Percentiles rank a stretch among this genome's conserved stretches.
phyloP scores from a whole-genome alignment of 345 rosid genomes.

The Brassica cretica region DNA sequence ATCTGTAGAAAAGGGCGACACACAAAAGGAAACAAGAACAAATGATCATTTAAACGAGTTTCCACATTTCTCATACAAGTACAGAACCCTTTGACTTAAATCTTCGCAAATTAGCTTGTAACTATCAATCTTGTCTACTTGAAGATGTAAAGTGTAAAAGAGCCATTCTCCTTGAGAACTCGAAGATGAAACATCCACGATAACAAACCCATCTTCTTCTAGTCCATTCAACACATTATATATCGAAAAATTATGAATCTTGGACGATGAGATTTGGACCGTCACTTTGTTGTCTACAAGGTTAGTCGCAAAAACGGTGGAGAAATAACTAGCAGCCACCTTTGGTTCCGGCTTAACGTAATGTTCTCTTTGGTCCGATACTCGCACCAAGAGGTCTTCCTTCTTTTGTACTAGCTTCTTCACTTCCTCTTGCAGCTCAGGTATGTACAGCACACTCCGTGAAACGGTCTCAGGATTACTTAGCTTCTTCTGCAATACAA shows the following conservation, averaged over 20 bases:
- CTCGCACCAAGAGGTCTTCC: constrained; percentile 44
- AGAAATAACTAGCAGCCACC: constrained; percentile 3
- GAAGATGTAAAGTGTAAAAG: constrained; percentile 58
- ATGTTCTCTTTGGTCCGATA: constrained; percentile 33
- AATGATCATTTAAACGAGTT: not conserved
- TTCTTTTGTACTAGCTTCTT: constrained; percentile 44
- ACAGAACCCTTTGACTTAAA: not conserved
- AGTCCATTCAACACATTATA: not conserved
- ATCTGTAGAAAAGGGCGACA: no score
- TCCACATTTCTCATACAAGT: not conserved
- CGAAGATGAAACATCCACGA: not conserved
- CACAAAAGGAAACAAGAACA: not conserved
- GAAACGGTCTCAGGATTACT: constrained; percentile 59
- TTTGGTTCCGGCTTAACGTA: constrained; percentile 32
- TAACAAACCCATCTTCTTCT: not conserved
- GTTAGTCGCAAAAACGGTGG: constrained; percentile 45
- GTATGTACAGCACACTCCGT: constrained; percentile 49
- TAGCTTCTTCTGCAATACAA: constrained; percentile 50
- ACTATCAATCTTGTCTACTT: constrained; percentile 38
- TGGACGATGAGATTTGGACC: constrained; percentile 48
- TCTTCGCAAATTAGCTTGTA: not conserved
- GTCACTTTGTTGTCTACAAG: constrained; percentile 48
- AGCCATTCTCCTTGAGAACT: constrained; percentile 6
- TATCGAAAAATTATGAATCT: constrained; percentile 12
- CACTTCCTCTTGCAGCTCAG: constrained; percentile 51